These are phyloP conservation scores for Paraconiothyrium brasiliense DNA, from an alignment of 2,329 filamentous ascomycete genomes.

Conservation along the genomic window DNA sequence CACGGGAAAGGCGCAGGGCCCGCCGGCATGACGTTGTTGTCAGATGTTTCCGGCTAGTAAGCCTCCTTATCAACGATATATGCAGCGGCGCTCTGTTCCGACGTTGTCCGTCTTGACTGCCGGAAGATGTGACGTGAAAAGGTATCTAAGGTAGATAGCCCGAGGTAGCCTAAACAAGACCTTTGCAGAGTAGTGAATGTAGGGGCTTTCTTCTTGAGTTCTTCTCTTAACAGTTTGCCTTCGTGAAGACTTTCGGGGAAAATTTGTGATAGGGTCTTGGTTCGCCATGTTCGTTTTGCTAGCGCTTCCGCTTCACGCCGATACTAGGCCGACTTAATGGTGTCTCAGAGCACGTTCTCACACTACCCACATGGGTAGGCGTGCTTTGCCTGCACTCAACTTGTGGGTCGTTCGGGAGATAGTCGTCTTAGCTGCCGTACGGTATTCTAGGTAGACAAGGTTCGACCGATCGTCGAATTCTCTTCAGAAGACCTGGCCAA, in stretches of 20 bases:
- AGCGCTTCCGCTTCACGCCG: conserved; percentile 4
- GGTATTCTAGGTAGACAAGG: neutral
- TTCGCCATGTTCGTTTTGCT: conserved; percentile 4
- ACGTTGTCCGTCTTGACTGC: neutral
- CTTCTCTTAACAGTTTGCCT: neutral
- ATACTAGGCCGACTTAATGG: conserved; percentile 1
- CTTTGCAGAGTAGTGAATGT: neutral
- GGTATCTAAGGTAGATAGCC: too few relatives aligned
- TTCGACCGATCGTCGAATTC: neutral
- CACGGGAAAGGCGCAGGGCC: conserved; percentile 4
- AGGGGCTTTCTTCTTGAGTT: neutral
- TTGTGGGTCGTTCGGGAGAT: conserved; percentile 10
- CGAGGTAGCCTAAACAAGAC: neutral
- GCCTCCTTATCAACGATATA: neutral
- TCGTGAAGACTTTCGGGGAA: neutral
- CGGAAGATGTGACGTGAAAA: neutral
- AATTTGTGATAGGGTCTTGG: neutral
- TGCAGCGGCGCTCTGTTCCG: neutral
- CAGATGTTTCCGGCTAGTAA: neutral
- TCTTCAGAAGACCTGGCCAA: neutral
- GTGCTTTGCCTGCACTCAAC: neutral
- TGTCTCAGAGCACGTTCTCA: conserved; percentile 1
- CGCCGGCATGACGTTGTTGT: conserved; percentile 8
- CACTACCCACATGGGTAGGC: neutral
- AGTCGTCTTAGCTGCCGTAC: neutral